These are phyloP conservation scores for Blastomyces emzantsi DNA, from an alignment of 2,329 filamentous ascomycete species.

Conservation along the genomic window DNA sequence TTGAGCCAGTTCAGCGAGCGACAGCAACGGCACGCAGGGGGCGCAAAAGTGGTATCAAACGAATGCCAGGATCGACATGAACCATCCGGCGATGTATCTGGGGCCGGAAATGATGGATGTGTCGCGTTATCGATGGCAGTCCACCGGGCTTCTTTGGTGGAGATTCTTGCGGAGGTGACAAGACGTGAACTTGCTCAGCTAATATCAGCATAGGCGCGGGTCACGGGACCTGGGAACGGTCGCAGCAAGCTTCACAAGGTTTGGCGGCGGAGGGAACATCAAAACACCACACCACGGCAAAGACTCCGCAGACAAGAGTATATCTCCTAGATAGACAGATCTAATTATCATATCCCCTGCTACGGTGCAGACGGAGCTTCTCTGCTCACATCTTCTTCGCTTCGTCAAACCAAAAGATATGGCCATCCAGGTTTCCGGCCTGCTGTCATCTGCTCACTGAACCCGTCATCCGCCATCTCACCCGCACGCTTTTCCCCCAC, in stretches of 20 bases:
- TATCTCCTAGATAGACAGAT: neutral
- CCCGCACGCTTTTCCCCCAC: neutral
- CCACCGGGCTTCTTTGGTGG: constrained; percentile 26
- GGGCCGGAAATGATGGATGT: constrained; percentile 27
- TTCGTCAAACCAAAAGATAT: neutral
- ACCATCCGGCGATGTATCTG: constrained; percentile 24
- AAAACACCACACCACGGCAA: constrained; percentile 20
- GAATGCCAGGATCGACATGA: constrained; percentile 17
- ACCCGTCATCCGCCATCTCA: neutral
- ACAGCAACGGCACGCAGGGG: constrained; percentile 14
- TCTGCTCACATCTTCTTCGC: neutral
- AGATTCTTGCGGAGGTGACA: constrained; percentile 34
- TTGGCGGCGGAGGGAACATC: constrained; percentile 8
- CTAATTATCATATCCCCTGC: neutral
- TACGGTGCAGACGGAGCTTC: neutral
- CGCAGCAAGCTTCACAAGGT: neutral
- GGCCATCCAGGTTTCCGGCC: neutral
- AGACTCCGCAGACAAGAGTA: constrained; percentile 13
- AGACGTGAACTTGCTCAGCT: constrained; percentile 31
- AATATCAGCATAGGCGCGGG: constrained; percentile 10
- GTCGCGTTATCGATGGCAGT: constrained; percentile 30
- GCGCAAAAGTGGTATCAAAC: constrained; percentile 2
- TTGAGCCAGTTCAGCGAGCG: constrained; percentile 26
- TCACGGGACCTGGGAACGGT: constrained; percentile 15
- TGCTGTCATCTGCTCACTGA: constrained; percentile 4